Base-by-base conservation (phyloP, 1,284 basidiomycete species). In the Tilletiopsis washingtonensis region DNA sequence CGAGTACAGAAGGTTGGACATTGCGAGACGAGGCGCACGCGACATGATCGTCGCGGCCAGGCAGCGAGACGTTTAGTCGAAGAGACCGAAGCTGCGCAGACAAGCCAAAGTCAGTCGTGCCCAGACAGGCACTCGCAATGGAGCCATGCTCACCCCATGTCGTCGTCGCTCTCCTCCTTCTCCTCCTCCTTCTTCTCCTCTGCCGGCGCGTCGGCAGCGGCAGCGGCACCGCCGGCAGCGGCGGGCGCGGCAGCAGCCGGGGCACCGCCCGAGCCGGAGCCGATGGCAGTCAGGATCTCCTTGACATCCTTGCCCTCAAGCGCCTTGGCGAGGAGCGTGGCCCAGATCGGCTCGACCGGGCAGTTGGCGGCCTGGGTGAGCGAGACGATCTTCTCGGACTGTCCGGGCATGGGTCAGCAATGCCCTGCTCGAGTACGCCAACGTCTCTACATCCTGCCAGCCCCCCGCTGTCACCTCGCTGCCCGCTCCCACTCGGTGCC, bases 251-350 rank as follows among this genome's bases (percentile, higher is more conserved):
- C 79, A 49, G 69, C 75, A 40, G 77, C 77, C 41, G 80, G 76
- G 32, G 61, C 58, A 36, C 64, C 81, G 43, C 62, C 89, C 70
- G 86, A 86, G 64, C 86, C 85, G 46, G 84, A 79, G 68, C 88
- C 86, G 61, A 93, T 85, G 78, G 89, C 91, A 62, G 86, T 87
- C 56, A 96, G 81, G 61, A 98, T 80, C 48, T 93, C 90, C 79
- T 91, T 96, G 73, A 97, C 81, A 77, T 97, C 84, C 82, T 94
- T 96, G 71, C 91, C 91, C 79, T 94, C 91, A 49, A 98, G 84
- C 34, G 93, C 91, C 78, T 97, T 98, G 66, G 93, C 86, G 73
- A 98, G 85, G 68, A 98, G 85, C 43, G 84, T 78, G 56, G 91
- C 91, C 93, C 93, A 98, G 81, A 98, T 98, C 59, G 90, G 82